Percentiles rank a stretch among this genome's conserved stretches.
These are phyloP conservation scores for Coprinopsis marcescibilis DNA, from an alignment of 768 basidiomycete genomes.

Conservation along the genomic window DNA sequence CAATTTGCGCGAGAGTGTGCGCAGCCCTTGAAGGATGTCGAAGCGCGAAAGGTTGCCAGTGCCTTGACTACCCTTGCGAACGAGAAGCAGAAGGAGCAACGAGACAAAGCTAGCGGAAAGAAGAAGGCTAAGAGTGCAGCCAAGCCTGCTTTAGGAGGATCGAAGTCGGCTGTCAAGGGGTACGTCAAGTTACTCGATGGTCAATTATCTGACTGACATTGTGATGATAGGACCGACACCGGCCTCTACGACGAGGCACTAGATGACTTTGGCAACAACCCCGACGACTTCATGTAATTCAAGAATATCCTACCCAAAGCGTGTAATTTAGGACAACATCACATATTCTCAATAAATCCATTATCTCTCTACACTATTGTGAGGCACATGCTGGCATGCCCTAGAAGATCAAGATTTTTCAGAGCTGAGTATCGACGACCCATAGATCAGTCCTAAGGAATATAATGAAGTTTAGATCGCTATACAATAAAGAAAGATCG, in stretches of 20 bases:
- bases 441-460: no score
- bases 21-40: constrained; percentile 77
- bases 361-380: no score
- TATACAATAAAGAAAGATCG: no score
- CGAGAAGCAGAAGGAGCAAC: constrained; percentile 90
- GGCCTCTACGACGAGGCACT: constrained; percentile 79
- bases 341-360: no score
- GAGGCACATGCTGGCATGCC: no score
- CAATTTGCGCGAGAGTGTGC: constrained; percentile 74
- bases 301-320: constrained; percentile 51
- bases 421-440: no score
- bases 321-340: not conserved
- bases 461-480: no score
- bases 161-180: constrained; percentile 62
- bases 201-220: not conserved
- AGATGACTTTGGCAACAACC: constrained; percentile 75
- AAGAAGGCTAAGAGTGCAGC: constrained; percentile 87
- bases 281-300: constrained; percentile 95
- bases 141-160: constrained; percentile 73
- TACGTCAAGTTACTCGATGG: constrained; percentile 14
- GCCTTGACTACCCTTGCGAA: constrained; percentile 84
- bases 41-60: constrained; percentile 85
- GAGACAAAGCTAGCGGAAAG: constrained; percentile 69
- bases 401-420: no score
- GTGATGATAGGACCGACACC: constrained; percentile 61